Percentiles rank a stretch among this genome's conserved stretches.
Conservation (phyloP, 179 eudicot species). For the Nepenthes alata region DNA sequence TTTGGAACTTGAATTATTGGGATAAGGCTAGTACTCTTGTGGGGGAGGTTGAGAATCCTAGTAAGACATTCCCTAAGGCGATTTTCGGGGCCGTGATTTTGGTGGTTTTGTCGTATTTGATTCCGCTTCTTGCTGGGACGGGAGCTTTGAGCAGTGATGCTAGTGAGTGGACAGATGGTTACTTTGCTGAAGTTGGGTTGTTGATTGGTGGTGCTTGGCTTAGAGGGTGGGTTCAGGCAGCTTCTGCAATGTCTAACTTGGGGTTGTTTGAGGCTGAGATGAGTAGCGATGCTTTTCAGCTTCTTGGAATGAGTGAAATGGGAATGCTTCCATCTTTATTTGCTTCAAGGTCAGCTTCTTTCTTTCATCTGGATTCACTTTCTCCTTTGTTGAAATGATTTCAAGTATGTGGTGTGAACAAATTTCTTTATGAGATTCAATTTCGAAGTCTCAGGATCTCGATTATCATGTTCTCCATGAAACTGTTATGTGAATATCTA, state of each 20-base stretch:
- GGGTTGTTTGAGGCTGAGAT: constrained; percentile 79
- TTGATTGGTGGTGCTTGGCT: constrained; percentile 73
- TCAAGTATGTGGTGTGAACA: no score
- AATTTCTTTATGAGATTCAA: no score
- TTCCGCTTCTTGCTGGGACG: constrained; percentile 64
- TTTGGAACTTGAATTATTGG: constrained; percentile 83
- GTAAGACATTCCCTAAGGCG: constrained; percentile 53
- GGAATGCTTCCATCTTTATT: constrained; percentile 58
- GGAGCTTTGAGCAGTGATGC: constrained; percentile 40
- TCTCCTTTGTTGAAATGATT: not conserved
- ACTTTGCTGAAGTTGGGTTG: constrained; percentile 63
- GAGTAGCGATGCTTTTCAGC: constrained; percentile 71
- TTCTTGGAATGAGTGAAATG: constrained; percentile 66
- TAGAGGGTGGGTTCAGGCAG: constrained; percentile 76
- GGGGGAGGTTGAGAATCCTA: constrained; percentile 60
- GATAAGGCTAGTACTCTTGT: constrained; percentile 66
- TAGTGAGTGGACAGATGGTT: constrained; percentile 61
- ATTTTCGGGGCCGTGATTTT: constrained; percentile 42
- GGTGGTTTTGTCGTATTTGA: constrained; percentile 49
- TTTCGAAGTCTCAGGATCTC: no score
- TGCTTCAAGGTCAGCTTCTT: constrained; percentile 17
- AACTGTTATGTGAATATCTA: no score
- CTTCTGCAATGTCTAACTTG: constrained; percentile 62
- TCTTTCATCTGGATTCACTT: not conserved
- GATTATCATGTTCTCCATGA: no score